Conservation (phyloP, 768 basidiomycete species). For the Psilocybe subaeruginosa region DNA sequence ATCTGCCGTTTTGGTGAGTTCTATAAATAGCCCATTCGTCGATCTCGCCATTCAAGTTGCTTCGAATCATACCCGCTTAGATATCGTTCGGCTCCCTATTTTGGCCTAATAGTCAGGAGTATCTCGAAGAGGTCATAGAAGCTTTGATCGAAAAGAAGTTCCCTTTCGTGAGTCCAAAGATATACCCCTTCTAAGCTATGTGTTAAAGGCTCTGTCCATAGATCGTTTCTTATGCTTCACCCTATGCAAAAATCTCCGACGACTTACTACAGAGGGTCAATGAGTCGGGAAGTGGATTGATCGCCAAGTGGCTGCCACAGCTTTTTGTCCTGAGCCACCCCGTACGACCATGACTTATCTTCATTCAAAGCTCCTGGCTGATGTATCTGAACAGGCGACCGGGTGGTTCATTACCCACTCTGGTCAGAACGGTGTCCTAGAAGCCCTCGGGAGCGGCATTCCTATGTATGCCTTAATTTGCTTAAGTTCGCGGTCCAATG, state of each 20-base stretch:
- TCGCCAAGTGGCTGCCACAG: background rate
- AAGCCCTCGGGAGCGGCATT: constrained; percentile 9
- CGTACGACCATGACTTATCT: background rate
- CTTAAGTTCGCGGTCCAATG: background rate
- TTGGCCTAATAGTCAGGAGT: background rate
- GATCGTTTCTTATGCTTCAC: background rate
- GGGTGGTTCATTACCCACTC: constrained; percentile 14
- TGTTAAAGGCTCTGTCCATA: background rate
- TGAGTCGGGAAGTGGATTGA: background rate
- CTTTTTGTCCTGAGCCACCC: constrained; percentile 14
- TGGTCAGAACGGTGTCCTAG: constrained; percentile 13
- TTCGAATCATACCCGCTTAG: background rate
- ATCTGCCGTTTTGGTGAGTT: constrained; percentile 7
- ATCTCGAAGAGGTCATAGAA: constrained; percentile 6
- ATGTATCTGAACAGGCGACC: background rate
- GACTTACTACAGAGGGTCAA: background rate
- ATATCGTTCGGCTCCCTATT: constrained; percentile 6
- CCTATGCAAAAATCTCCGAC: background rate
- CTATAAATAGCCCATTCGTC: background rate
- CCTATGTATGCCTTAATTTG: constrained; percentile 2
- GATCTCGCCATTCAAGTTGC: background rate
- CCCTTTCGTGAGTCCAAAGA: constrained; percentile 1
- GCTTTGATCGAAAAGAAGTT: constrained; percentile 7
- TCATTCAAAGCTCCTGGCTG: background rate
- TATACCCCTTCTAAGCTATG: background rate